Conservation (phyloP, 345 rosid genomes). For the Alliaria petiolata region DNA sequence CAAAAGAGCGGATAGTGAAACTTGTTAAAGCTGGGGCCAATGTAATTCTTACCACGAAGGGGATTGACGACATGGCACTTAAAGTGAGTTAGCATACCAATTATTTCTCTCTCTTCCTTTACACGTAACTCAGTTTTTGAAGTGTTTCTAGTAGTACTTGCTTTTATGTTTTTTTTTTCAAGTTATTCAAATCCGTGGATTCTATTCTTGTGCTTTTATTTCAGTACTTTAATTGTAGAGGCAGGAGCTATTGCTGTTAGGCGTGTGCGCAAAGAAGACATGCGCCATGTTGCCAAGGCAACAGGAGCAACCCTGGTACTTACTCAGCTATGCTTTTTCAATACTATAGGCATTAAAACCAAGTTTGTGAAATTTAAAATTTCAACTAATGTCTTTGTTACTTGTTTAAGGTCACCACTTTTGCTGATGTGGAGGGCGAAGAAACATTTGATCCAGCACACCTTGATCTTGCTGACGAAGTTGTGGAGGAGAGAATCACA, state of each 20-base stretch:
- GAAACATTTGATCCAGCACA: conserved; percentile 89
- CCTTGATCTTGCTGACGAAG: conserved; percentile 83
- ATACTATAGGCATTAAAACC: not conserved
- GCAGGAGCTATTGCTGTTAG: conserved; percentile 97
- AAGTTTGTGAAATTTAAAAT: not conserved
- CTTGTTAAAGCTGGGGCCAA: conserved; percentile 95
- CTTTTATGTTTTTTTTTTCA: not conserved
- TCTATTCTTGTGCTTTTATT: conserved; percentile 16
- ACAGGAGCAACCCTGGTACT: conserved; percentile 92
- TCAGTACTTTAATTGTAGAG: conserved; percentile 97
- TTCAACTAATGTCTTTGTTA: not conserved
- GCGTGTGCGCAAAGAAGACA: conserved; percentile 94
- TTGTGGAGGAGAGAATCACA: conserved; percentile 92
- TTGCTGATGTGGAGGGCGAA: conserved; percentile 99
- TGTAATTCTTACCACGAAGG: conserved; percentile 91
- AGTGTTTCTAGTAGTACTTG: not conserved
- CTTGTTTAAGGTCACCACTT: conserved; percentile 74
- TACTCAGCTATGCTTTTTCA: not conserved
- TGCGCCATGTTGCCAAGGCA: conserved; percentile 98
- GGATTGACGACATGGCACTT: conserved; percentile 99
- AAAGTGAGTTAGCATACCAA: conserved; percentile 43
- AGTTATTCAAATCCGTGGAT: not conserved
- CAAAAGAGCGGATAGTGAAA: conserved; percentile 91
- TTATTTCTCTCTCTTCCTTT: not conserved
- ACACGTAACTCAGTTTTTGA: not conserved